Conservation (phyloP, 2,329 filamentous ascomycete species). For the Emericellopsis atlantica region DNA sequence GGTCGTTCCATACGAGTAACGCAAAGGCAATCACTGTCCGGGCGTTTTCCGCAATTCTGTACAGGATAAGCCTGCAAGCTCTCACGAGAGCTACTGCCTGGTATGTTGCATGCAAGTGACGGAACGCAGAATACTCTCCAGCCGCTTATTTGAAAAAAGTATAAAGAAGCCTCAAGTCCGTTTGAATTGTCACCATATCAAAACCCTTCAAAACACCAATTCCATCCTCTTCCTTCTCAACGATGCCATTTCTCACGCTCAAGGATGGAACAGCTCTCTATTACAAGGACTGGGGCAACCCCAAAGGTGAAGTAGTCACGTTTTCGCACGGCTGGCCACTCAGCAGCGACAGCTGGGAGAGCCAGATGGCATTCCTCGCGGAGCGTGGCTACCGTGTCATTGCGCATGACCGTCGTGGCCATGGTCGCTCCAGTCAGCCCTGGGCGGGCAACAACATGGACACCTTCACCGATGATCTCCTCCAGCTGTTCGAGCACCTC, state of each 20-base stretch:
- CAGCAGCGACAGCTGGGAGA: constrained; percentile 17
- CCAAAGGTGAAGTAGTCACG: constrained; percentile 14
- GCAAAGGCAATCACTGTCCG: no score
- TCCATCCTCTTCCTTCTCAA: no score
- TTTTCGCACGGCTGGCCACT: constrained; percentile 24
- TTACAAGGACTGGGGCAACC: constrained; percentile 25
- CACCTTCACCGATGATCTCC: constrained; percentile 14
- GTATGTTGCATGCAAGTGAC: no score
- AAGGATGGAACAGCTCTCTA: constrained; percentile 20
- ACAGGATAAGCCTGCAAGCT: no score
- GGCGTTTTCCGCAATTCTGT: no score
- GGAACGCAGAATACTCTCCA: no score
- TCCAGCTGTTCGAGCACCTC: constrained; percentile 14
- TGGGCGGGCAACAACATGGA: constrained; percentile 13
- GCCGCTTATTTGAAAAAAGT: no score
- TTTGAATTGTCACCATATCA: no score
- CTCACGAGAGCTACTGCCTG: no score
- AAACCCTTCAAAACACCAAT: no score
- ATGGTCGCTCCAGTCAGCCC: constrained; percentile 16
- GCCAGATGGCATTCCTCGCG: constrained; percentile 13
- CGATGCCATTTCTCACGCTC: constrained; percentile 20
- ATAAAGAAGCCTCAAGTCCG: no score
- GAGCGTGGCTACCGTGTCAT: constrained; percentile 16
- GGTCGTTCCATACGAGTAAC: no score
- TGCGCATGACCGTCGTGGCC: constrained; percentile 19